Evolutionary conservation across 305 asterid genomes (phyloP).

Genomic region (Withania somnifera): DNA sequence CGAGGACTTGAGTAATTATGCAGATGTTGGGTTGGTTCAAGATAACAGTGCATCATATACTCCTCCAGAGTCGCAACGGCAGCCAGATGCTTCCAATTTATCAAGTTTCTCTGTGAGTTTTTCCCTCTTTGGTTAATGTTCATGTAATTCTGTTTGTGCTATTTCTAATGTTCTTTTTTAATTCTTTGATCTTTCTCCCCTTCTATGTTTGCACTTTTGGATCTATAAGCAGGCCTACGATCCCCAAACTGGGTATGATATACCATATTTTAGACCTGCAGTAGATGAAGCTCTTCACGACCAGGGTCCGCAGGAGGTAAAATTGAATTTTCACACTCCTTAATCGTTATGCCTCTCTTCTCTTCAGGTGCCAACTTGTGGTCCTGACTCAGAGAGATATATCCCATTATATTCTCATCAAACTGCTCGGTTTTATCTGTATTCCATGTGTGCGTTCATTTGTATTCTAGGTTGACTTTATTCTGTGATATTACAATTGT

Average conservation of each 20-base stretch:
- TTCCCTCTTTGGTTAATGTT: neutral
- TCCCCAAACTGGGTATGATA: constrained; percentile 17
- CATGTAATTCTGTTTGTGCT: neutral
- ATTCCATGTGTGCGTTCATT: neutral
- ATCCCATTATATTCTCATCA: neutral
- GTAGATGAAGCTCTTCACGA: constrained; percentile 11
- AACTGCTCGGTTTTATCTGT: neutral
- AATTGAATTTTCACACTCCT: neutral
- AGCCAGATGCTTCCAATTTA: constrained; percentile 58
- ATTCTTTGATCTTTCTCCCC: neutral
- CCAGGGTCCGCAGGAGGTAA: constrained; percentile 14
- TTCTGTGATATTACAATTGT: neutral
- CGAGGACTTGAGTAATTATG: constrained; percentile 48
- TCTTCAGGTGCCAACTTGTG: neutral
- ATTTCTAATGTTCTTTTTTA: neutral
- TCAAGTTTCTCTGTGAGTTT: constrained; percentile 72
- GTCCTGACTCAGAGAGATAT: neutral
- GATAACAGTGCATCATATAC: constrained; percentile 47
- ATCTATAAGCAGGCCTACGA: constrained; percentile 11
- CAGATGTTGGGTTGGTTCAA: constrained; percentile 57
- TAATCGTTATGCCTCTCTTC: neutral
- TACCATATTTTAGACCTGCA: constrained; percentile 15
- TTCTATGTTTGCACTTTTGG: neutral
- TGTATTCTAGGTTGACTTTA: neutral
- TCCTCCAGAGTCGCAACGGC: constrained; percentile 39